These are phyloP conservation scores for Thraustochytrium sp. DNA, from an alignment of 352 stramenopile genomes.

Conservation along the genomic window DNA sequence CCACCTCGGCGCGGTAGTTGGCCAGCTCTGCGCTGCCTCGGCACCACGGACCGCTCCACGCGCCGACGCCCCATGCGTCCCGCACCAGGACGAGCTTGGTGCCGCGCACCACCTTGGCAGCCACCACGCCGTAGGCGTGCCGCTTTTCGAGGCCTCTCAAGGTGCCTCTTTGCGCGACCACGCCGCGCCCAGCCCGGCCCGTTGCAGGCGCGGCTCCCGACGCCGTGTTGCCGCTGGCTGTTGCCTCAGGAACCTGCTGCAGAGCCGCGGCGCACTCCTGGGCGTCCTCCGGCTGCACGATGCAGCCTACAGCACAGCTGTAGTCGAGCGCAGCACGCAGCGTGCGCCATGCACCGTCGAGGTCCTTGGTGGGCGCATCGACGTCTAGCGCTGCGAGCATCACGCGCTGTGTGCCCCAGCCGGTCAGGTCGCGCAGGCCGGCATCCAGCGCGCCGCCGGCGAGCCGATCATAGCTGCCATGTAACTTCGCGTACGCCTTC, in stretches of 20 bases:
- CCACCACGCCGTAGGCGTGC: slow-evolving; percentile 71
- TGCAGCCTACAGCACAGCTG: neutral
- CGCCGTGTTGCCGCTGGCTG: too few relatives aligned
- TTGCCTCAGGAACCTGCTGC: neutral
- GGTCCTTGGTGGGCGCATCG: neutral
- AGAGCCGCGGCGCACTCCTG: neutral
- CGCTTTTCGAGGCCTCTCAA: slow-evolving; percentile 33
- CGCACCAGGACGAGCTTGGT: slow-evolving; percentile 71
- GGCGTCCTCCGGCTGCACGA: neutral
- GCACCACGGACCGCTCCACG: slow-evolving; percentile 71
- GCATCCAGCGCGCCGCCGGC: slow-evolving; percentile 80
- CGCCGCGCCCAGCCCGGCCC: too few relatives aligned
- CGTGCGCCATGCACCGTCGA: neutral
- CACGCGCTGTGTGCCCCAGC: slow-evolving; percentile 18
- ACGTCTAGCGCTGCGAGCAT: neutral
- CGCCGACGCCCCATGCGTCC: slow-evolving; percentile 80
- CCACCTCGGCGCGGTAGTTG: neutral
- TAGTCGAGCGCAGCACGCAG: slow-evolving; percentile 14
- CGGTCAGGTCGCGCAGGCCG: slow-evolving; percentile 77
- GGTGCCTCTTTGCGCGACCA: too few relatives aligned
- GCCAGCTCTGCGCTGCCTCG: neutral
- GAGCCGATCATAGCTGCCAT: slow-evolving; percentile 74
- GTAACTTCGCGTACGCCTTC: slow-evolving; percentile 85
- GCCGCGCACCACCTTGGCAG: slow-evolving; percentile 38
- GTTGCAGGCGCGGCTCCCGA: too few relatives aligned